These are phyloP conservation scores for Teratosphaeria epicoccoides DNA, from an alignment of 2,329 filamentous ascomycete species.

Conservation along the genomic window DNA sequence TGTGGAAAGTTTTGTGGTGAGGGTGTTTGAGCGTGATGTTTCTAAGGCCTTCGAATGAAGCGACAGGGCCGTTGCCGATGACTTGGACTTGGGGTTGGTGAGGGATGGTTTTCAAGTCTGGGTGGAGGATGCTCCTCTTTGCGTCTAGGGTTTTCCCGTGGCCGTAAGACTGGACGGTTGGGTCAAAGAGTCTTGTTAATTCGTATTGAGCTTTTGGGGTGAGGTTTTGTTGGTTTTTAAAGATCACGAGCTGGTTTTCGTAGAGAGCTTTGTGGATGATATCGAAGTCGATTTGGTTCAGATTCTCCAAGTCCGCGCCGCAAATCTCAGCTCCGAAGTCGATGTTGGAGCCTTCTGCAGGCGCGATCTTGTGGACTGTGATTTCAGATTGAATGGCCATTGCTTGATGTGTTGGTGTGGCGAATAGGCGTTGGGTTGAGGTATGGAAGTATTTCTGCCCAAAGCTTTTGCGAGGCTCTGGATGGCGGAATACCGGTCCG, in stretches of 20 bases:
- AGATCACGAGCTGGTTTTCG: conserved; percentile 56
- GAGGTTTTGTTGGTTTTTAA: conserved; percentile 55
- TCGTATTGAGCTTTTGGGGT: conserved; percentile 63
- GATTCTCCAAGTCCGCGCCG: conserved; percentile 21
- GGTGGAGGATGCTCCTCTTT: conserved; percentile 58
- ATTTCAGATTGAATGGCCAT: conserved; percentile 21
- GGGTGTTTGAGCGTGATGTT: conserved; percentile 62
- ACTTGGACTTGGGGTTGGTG: conserved; percentile 72
- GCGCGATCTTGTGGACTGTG: conserved; percentile 15
- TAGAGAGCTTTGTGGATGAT: conserved; percentile 56
- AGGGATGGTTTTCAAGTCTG: conserved; percentile 69
- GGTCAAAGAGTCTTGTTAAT: conserved; percentile 64
- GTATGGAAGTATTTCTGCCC: neutral
- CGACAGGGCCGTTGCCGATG: conserved; percentile 63
- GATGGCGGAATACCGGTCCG: neutral
- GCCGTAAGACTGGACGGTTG: conserved; percentile 53
- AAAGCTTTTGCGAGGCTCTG: neutral
- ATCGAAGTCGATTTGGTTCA: conserved; percentile 51
- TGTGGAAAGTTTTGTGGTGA: conserved; percentile 68
- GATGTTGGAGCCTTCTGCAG: conserved; percentile 12
- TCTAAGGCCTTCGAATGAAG: conserved; percentile 58
- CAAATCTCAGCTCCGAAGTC: conserved; percentile 21
- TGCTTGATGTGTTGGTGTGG: neutral
- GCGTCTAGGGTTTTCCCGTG: conserved; percentile 65
- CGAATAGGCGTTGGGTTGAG: neutral